phyloP scores from a whole-genome alignment of 305 asterid species.

The Withania somnifera region DNA sequence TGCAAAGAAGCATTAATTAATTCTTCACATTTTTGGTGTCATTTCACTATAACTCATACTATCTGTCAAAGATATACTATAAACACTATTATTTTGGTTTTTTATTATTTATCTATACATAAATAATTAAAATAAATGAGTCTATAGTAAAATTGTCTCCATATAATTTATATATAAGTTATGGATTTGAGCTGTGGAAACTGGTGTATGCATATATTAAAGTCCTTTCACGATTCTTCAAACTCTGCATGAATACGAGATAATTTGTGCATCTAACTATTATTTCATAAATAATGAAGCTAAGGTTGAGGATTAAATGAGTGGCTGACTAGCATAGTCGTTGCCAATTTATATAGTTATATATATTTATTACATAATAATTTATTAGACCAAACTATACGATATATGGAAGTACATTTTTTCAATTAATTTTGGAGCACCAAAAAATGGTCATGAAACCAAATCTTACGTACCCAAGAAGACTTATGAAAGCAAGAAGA shows the following conservation, averaged over 20 bases:
- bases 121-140: not conserved
- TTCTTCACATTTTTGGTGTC: not conserved
- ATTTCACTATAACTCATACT: not conserved
- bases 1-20: slow-evolving; percentile 6
- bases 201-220: too few relatives aligned
- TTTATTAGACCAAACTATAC: not conserved
- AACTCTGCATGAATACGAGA: not conserved
- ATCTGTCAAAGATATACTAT: not conserved
- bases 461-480: not conserved
- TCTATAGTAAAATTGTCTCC: too few relatives aligned
- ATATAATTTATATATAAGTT: not conserved
- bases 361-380: not conserved
- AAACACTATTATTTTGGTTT: not conserved
- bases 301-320: not conserved
- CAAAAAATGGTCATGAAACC: not conserved
- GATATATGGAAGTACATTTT: not conserved
- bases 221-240: too few relatives aligned
- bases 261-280: not conserved
- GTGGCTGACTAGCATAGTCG: not conserved
- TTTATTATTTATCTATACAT: not conserved
- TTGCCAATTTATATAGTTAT: not conserved
- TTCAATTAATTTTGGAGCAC: not conserved
- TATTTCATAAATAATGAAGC: not conserved
- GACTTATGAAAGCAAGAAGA: not conserved
- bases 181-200: not conserved